Evolutionary conservation across 139 green algal species (phyloP).

Genomic region (Volvox reticuliferus): DNA sequence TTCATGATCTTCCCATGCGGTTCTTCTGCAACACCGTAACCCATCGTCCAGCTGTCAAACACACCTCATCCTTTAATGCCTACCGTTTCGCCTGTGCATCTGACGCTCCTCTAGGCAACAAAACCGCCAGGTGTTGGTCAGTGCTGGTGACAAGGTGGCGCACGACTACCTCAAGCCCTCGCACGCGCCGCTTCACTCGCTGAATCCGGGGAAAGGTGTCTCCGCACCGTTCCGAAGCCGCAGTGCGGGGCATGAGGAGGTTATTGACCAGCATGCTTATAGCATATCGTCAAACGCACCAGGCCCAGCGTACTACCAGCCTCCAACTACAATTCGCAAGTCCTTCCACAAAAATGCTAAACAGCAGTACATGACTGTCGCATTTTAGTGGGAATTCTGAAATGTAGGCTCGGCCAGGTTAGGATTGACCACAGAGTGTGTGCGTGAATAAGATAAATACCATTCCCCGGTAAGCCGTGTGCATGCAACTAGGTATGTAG

Average conservation of each 20-base stretch:
- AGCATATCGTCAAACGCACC: conserved; percentile 22
- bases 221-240: conserved; percentile 23
- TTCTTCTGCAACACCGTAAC: too few relatives aligned
- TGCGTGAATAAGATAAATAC: too few relatives aligned
- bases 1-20: too few relatives aligned
- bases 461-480: too few relatives aligned
- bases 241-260: conserved; percentile 31
- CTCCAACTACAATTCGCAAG: background rate
- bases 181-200: conserved; percentile 7
- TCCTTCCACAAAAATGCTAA: conserved; percentile 26
- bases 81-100: too few relatives aligned
- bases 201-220: conserved; percentile 13
- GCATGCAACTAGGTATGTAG: too few relatives aligned
- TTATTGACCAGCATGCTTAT: conserved; percentile 27
- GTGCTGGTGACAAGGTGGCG: conserved; percentile 10
- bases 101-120: background rate
- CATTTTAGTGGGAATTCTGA: background rate
- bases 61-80: too few relatives aligned
- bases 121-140: conserved; percentile 17
- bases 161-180: conserved; percentile 35
- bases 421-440: background rate
- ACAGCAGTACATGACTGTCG: conserved; percentile 30
- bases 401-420: background rate
- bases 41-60: too few relatives aligned
- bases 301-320: conserved; percentile 36